These are phyloP conservation scores for Nemania sp. DNA, from an alignment of 2,329 filamentous ascomycete genomes.

Conservation along the genomic window DNA sequence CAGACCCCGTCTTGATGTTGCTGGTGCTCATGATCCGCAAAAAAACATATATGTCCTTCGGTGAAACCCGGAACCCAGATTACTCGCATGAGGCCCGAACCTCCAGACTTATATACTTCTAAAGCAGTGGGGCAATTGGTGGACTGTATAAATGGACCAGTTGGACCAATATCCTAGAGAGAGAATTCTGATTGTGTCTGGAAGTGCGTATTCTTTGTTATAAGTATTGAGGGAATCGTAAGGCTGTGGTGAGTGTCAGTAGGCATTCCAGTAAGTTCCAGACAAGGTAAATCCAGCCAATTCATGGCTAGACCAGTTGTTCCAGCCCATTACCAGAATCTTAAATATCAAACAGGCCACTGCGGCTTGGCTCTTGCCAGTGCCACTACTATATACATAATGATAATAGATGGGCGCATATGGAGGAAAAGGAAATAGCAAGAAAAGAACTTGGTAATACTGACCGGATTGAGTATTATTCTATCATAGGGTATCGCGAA, in stretches of 20 bases:
- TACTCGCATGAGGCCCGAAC: constrained; percentile 6
- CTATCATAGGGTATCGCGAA: constrained; percentile 43
- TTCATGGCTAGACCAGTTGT: not conserved
- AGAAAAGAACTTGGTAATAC: constrained; percentile 28
- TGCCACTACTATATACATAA: not conserved
- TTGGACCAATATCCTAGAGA: constrained; percentile 8
- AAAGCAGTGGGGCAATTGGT: not conserved
- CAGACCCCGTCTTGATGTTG: constrained; percentile 53
- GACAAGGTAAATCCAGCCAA: not conserved
- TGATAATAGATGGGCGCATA: not conserved
- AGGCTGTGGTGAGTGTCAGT: constrained; percentile 13
- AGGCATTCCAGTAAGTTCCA: not conserved
- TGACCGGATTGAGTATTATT: constrained; percentile 38
- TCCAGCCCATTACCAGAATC: constrained; percentile 1
- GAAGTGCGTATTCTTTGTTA: constrained; percentile 8
- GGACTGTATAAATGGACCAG: not conserved
- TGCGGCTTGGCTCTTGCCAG: constrained; percentile 1
- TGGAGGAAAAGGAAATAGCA: not conserved
- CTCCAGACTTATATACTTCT: constrained; percentile 15
- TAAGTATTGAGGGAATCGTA: constrained; percentile 7
- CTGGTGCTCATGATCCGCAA: constrained; percentile 54
- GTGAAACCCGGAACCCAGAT: constrained; percentile 2
- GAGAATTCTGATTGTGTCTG: constrained; percentile 3
- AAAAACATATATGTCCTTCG: constrained; percentile 25
- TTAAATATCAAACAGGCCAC: not conserved